phyloP scores from a whole-genome alignment of 768 basidiomycete genomes.

The Cubamyces sp. region DNA sequence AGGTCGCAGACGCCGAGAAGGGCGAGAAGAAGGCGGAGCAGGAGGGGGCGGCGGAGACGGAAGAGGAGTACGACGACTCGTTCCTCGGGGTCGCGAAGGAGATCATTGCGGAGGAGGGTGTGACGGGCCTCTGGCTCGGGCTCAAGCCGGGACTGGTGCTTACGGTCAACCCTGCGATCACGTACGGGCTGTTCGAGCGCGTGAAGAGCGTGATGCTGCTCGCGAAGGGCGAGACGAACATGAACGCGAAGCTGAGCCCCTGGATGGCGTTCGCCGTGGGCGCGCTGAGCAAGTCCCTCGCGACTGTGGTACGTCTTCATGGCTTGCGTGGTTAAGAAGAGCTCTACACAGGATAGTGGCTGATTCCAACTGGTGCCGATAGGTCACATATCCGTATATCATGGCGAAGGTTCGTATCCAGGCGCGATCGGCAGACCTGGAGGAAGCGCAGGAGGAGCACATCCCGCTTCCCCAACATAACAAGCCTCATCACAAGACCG shows the following conservation, averaged over 20 bases:
- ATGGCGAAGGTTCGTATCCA: slow-evolving; percentile 98
- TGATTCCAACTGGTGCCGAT: neutral
- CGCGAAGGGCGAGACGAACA: slow-evolving; percentile 41
- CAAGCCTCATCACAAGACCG: slow-evolving; percentile 47
- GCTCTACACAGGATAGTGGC: neutral
- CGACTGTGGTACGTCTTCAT: slow-evolving; percentile 76
- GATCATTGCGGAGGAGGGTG: slow-evolving; percentile 88
- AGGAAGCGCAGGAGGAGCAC: slow-evolving; percentile 50
- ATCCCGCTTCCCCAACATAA: slow-evolving; percentile 42
- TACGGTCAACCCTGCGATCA: slow-evolving; percentile 97
- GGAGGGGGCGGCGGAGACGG: too few species aligned
- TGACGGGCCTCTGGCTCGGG: slow-evolving; percentile 90
- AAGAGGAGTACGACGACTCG: slow-evolving; percentile 57
- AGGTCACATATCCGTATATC: slow-evolving; percentile 96
- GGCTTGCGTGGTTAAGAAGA: neutral
- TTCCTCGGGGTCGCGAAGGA: slow-evolving; percentile 81
- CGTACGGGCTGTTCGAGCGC: slow-evolving; percentile 93
- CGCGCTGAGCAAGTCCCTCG: slow-evolving; percentile 91
- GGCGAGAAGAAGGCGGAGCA: slow-evolving; percentile 13
- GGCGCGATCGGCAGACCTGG: slow-evolving; percentile 67
- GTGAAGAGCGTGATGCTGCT: slow-evolving; percentile 76
- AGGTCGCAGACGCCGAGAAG: slow-evolving; percentile 18
- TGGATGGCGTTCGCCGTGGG: slow-evolving; percentile 85
- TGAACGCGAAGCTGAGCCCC: slow-evolving; percentile 69
- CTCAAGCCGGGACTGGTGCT: slow-evolving; percentile 92